Base-by-base conservation (phyloP, 805 yeast species). In the Kockiozyma suomiensis region DNA sequence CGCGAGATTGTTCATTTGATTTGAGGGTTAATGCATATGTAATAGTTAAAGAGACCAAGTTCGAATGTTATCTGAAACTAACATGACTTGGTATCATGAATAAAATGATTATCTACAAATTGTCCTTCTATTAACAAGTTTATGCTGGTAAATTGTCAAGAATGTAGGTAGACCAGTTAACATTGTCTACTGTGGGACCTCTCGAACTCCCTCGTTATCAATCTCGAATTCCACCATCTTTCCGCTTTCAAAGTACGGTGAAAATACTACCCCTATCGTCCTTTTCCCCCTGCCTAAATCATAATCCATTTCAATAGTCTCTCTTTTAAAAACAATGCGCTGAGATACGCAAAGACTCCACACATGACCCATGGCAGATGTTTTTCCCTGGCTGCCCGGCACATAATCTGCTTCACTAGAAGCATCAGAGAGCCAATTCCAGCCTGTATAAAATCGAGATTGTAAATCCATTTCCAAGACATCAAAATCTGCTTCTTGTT, bases 371-470 rank as follows among this genome's bases (percentile, higher is more conserved):
- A 85, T 70, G 17, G 85, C 81, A 2, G 89, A 86, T 0, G 81
- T 72, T 32, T 74, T 75, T 21, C 30, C 40, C 0, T 73, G 69
- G 45, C 51, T 54, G 23, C 30, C 35, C 42, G 46, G 57, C 41
- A 48, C 40, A 35, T 25, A 49, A 43, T 41, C 54, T 7, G 28
- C 35, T 45, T 25, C 66, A 50, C 23, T 79, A 76, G 19, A 74
- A 15, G 19, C 15, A 25, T 50, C 77, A 17, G 75, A 70, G 0
- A 74, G 72, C 58, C 76, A 75, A 62, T 82, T 85, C 96, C 96
- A 90, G 0, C 96, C 97, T 21, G 84, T 79, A 47, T 83, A 75
- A 81, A 87, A 84, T 5, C 92, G 88, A 19, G 85, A 68, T 69
- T 90, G 96, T 68, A 84, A 82, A 57, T 86, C 87, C 51, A 80